Base-by-base conservation (phyloP, 2,329 filamentous ascomycete genomes). In the Ascomycota sp. region DNA sequence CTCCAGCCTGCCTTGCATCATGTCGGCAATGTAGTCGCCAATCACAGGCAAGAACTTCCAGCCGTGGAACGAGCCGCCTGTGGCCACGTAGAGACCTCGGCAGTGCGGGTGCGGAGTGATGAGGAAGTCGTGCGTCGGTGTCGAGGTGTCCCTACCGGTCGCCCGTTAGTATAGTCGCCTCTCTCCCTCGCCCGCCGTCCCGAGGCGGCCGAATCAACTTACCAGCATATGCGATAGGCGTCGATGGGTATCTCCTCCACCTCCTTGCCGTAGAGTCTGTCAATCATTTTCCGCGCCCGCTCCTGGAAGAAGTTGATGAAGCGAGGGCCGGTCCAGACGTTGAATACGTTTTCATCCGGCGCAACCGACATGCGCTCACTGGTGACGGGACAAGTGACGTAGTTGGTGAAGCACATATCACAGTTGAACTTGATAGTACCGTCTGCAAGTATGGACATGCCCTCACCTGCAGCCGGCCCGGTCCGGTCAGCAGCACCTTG, bases 31-130 rank as follows among this genome's bases (percentile, higher is more conserved):
- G 44, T 75, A 75, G 33, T 64, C 61, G 4, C 70, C 69, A 36
- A 72, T 63, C 17, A 63, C 63, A 1, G 69, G 69, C 19, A 75
- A 50, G 41, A 75, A 73, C 44, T 75, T 75, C 60, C 64, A 74
- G 20, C 63, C 62, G 42, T 75, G 70, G 36, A 74, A 71, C 9
- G 67, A 73, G 2, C 71, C 70, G 9, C 65, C 69, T 0, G 63
- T 65, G 1, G 69, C 70, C 17, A 77, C 44, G 44, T 63, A 73
- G 10, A 76, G 46, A 34, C 65, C 66, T 24, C 43, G 39, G 34
- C 36, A 68, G 38, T 56, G 47, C 5, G 55, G 46, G 35, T 67
- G 55, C 3, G 65, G 59, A 7, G 60, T 59, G 39, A 75, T 63
- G 31, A 75, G 52, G 39, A 69, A 70, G 41, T 75, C 68, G 44